Evolutionary conservation across 441 rosid genomes (phyloP), one percentile per base, ranked within the genome.

Genomic region (Erodium moschatum): DNA sequence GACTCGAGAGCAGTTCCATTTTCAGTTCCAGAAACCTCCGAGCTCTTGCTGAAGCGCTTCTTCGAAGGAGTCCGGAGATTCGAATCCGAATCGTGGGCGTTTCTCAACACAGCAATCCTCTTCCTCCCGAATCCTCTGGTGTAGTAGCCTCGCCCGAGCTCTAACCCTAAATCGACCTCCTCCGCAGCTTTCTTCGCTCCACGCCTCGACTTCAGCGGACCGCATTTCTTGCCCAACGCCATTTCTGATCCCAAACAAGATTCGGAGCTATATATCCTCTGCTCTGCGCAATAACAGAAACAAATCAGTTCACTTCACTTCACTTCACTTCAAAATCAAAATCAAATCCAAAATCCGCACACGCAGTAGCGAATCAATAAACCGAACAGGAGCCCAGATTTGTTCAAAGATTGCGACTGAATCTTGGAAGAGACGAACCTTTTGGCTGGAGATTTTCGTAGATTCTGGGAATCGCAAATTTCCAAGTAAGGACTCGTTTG

Each of bases 121-220:
- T 90, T 92, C 78, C 92, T 87, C 56, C 96, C 92, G n/a, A 87
- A 75, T 0, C 85, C 86, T 24, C 83, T 72, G 0, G 83, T 79
- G 72, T 75, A 81, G 60, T 71, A 85, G 72, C 86, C 89, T 21
- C 78, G 73, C 66, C 84, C 89, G 9, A 84, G 70, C 29, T 74
- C 85, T 38, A 58, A 64, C 48, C 66, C 80, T 46, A 31, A 46
- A 66, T 48, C 68, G 5, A 56, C 16, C 50, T 67, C 8, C 31
- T 29, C 31, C 31, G 31, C 31, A 29, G 31, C 31, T 29, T 29
- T 29, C 31, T 29, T 29, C 31, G 31, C 31, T 29, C 76, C 73
- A 5, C 65, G 33, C 77, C 50, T 84, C 21, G 66, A 35, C 67
- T 69, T 73, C 83, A 84, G 64, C 27, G 83, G 77, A 77, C 66